These are phyloP conservation scores for Allium sativum DNA, from an alignment of 106 monocot species.

Conservation along the genomic window DNA sequence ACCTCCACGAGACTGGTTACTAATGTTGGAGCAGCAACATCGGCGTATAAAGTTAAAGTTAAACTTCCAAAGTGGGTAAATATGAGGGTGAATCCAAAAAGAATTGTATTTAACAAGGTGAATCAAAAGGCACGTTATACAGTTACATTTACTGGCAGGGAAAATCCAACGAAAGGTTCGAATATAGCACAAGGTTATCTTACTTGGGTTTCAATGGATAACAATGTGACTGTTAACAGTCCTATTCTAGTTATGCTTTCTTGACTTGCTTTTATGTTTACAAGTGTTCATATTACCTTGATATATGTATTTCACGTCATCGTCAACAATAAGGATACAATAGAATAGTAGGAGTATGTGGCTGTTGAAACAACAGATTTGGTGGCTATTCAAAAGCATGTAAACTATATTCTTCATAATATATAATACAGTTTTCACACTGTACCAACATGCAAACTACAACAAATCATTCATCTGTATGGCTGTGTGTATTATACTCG, in stretches of 20 bases:
- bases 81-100: conserved; percentile 18
- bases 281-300: too few species aligned
- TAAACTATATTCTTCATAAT: too few species aligned
- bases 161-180: background rate
- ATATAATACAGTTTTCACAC: too few species aligned
- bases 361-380: too few species aligned
- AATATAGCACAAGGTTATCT: conserved; percentile 4
- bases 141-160: conserved; percentile 10
- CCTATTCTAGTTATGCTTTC: conserved; percentile 4
- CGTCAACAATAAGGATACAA: too few species aligned
- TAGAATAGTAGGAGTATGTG: too few species aligned
- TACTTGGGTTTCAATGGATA: conserved; percentile 16
- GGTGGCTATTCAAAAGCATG: too few species aligned
- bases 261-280: too few species aligned
- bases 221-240: conserved; percentile 4
- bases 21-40: conserved; percentile 22
- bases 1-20: conserved; percentile 6
- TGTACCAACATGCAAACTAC: too few species aligned
- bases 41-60: conserved; percentile 16
- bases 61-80: conserved; percentile 11
- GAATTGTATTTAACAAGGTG: conserved; percentile 10
- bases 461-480: too few species aligned
- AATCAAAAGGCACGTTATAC: conserved; percentile 14
- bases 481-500: too few species aligned
- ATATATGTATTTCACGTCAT: too few species aligned